Evolutionary conservation across 108 stramenopile genomes (phyloP), one percentile per base, ranked within the genome.

Genomic region (Aurantiochytrium sp.): DNA sequence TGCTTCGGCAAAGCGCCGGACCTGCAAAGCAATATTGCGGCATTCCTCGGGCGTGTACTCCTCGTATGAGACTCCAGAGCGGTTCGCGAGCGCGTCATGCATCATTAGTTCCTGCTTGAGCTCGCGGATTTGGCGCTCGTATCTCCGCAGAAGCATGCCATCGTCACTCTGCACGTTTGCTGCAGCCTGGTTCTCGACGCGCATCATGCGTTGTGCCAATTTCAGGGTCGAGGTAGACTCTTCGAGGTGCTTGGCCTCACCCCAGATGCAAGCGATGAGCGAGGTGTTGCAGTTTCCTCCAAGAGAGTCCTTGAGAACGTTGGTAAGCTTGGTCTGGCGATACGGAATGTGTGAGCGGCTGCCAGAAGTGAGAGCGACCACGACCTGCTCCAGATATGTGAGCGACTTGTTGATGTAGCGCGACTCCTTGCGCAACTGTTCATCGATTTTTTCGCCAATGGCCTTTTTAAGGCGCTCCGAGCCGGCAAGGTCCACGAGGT

Each of bases 351-450:
- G 93, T 12, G 72, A 72, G n/a, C 69, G 25, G 18, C 19, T 18
- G 88, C 83, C 89, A 44, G 92, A 60, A 58, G 91, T 72, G 42
- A 95, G 92, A n/a, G 94, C 95, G 18, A 95, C 94, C 57, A 95
- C 94, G 71, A 93, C 94, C 89, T 95, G 95, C 91, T 95, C 95
- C 59, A 95, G 91, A 89, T 93, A 95, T 60, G 93, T 93, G 42
- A 95, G 92, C 19, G 90, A 91, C 93, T 92, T 93, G 87, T 95
- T 95, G 92, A 95, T 95, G 88, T 90, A 90, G 93, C 93, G 94
- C 83, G 93, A 92, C 89, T 95, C 95, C 90, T 93, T 94, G 53
- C 64, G 76, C 29, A 89, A 18, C 49, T 59, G 71, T 42, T 51
- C 90, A 64, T 92, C 92, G 44, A 93, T 91, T 16, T 72, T 88